phyloP scores from a whole-genome alignment of 305 asterid species.

The Ajuga reptans region DNA sequence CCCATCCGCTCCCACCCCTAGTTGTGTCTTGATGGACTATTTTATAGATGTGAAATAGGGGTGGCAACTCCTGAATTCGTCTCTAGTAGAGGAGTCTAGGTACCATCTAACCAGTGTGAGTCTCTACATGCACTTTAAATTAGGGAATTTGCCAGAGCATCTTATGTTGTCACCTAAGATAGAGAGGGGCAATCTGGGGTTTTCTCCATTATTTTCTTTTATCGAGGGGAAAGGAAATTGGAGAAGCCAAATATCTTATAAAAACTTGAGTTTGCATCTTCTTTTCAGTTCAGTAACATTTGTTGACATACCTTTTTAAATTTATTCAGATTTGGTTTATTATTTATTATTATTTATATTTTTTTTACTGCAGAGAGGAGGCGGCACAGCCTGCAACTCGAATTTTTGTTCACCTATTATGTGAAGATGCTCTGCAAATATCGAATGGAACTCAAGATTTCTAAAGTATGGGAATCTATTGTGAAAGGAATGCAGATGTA shows the following conservation, averaged over 20 bases:
- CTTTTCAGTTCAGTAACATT: neutral
- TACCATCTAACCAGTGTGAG: too few species aligned
- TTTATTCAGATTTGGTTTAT: neutral
- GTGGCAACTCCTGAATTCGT: neutral
- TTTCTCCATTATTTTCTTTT: neutral
- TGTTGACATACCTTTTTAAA: neutral
- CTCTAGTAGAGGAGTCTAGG: neutral
- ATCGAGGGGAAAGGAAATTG: neutral
- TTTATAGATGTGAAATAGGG: too few species aligned
- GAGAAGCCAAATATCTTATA: neutral
- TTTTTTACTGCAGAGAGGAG: conserved; percentile 62
- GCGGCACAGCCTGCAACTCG: conserved; percentile 66
- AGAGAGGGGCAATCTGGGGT: neutral
- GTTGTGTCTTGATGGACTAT: too few species aligned
- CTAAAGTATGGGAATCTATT: conserved; percentile 64
- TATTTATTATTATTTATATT: conserved; percentile 2
- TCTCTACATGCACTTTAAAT: neutral
- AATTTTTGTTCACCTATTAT: conserved; percentile 65
- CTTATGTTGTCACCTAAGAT: neutral
- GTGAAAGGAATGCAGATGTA: conserved; percentile 68
- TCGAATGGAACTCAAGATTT: conserved; percentile 40
- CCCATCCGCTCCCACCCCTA: too few species aligned
- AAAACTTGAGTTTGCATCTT: neutral
- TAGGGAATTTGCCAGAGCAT: neutral
- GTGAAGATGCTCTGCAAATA: conserved; percentile 52